Evolutionary conservation across 2,329 filamentous ascomycete species (phyloP).

Genomic region (Aspergillus sp.): DNA sequence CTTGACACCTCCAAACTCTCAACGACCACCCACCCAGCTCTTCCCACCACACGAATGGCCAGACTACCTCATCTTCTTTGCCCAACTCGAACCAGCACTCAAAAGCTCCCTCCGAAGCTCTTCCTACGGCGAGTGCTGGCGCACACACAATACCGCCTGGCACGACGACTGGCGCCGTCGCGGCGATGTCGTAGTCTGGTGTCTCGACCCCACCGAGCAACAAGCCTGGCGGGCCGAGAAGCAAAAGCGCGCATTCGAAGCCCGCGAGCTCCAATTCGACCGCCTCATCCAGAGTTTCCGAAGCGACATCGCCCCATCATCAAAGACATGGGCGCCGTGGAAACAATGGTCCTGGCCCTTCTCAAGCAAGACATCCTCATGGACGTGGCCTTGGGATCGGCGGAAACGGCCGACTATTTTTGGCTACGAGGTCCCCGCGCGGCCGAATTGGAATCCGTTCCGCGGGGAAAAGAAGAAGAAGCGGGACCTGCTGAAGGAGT

Average conservation of each 20-base stretch:
- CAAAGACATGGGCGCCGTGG: constrained; percentile 13
- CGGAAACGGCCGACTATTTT: constrained; percentile 12
- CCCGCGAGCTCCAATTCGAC: constrained; percentile 36
- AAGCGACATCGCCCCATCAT: constrained; percentile 20
- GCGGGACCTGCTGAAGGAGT: not conserved
- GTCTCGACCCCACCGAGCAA: constrained; percentile 40
- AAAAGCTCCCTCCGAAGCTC: constrained; percentile 43
- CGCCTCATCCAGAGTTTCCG: constrained; percentile 35
- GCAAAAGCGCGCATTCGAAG: constrained; percentile 22
- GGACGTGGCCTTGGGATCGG: constrained; percentile 25
- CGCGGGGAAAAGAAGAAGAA: constrained; percentile 1
- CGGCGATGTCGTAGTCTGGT: constrained; percentile 66
- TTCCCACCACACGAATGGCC: constrained; percentile 43
- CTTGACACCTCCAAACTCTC: constrained; percentile 3
- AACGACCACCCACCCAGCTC: constrained; percentile 1
- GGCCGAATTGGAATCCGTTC: constrained; percentile 5
- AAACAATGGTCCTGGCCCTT: constrained; percentile 11
- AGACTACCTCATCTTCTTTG: constrained; percentile 56
- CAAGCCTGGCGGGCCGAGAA: constrained; percentile 33
- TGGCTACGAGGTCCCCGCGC: constrained; percentile 13
- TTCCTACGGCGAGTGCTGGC: constrained; percentile 58
- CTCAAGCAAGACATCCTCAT: constrained; percentile 9
- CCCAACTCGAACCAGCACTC: constrained; percentile 55
- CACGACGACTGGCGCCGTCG: constrained; percentile 62
- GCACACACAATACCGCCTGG: constrained; percentile 61